Conservation (phyloP, 495 filamentous ascomycete genomes). For the Trypethelium eluteriae region DNA sequence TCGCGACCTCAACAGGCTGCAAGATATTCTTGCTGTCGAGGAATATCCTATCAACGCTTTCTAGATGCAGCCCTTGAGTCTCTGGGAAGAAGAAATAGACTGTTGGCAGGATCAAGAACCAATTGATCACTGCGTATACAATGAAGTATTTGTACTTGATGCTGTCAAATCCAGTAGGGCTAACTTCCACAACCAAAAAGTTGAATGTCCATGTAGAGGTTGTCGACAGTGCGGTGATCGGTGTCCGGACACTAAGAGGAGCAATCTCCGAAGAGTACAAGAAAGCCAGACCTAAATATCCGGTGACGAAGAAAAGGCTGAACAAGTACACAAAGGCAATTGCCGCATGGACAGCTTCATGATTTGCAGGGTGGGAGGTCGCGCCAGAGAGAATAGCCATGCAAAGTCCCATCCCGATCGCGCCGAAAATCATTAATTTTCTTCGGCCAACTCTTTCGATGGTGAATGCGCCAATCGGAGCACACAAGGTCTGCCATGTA, state of each 20-base stretch:
- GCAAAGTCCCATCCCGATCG: slow-evolving; percentile 38
- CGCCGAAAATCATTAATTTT: slow-evolving; percentile 36
- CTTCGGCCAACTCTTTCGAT: slow-evolving; percentile 32
- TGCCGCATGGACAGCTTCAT: not conserved
- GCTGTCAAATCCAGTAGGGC: slow-evolving; percentile 40
- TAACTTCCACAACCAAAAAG: slow-evolving; percentile 43
- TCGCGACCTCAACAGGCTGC: slow-evolving; percentile 15
- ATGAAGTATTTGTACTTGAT: slow-evolving; percentile 46
- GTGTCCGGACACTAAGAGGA: slow-evolving; percentile 56
- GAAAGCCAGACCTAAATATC: slow-evolving; percentile 46
- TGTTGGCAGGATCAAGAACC: slow-evolving; percentile 20
- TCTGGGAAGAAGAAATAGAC: slow-evolving; percentile 65
- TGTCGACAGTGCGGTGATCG: slow-evolving; percentile 17
- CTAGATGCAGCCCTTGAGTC: slow-evolving; percentile 59
- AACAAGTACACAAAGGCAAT: slow-evolving; percentile 32
- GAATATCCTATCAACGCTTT: slow-evolving; percentile 62
- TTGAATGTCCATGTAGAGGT: slow-evolving; percentile 30
- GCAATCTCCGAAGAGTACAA: slow-evolving; percentile 52
- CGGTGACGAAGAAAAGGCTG: slow-evolving; percentile 27
- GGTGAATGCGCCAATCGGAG: slow-evolving; percentile 27
- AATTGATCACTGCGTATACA: slow-evolving; percentile 39
- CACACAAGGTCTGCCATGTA: slow-evolving; percentile 25
- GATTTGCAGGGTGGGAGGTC: slow-evolving; percentile 13
- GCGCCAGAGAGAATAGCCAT: slow-evolving; percentile 39
- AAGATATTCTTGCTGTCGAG: slow-evolving; percentile 17